Conservation (phyloP, 1,284 basidiomycete genomes). For the Fomes fomentarius region DNA sequence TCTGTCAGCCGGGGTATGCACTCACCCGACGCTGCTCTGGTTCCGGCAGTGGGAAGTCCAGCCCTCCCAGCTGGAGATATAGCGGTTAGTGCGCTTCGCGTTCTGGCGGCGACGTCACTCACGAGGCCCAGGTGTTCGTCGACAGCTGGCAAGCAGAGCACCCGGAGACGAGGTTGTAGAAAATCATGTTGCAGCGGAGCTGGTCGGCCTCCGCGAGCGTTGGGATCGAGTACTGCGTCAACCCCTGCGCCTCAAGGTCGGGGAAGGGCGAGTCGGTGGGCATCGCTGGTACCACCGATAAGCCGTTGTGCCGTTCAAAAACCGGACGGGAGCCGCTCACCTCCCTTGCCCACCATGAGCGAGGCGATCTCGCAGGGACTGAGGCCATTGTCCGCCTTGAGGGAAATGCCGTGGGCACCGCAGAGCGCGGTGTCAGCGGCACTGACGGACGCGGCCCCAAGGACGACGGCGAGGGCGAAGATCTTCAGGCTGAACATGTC, state of each 20-base stretch:
- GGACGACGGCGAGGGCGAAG: conserved; percentile 1
- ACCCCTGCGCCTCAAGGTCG: background rate
- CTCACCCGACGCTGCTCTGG: conserved; percentile 4
- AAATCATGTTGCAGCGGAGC: conserved; percentile 3
- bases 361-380: conserved; percentile 4
- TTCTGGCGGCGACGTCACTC: background rate
- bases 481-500: background rate
- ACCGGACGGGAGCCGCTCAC: background rate
- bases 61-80: background rate
- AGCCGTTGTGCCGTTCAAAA: background rate
- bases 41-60: conserved; percentile 3
- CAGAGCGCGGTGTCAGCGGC: conserved; percentile 3
- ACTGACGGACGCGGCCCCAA: background rate
- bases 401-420: background rate
- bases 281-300: background rate
- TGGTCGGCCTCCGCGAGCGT: conserved; percentile 1
- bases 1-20: too few species aligned
- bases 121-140: background rate
- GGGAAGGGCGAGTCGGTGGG: conserved; percentile 1
- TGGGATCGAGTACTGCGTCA: background rate
- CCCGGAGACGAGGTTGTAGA: conserved; percentile 4
- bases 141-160: background rate
- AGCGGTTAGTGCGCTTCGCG: background rate
- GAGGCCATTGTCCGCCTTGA: conserved; percentile 2
- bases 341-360: conserved; percentile 2